A percentile compares a stretch with the other conserved stretches of the same genome.
phyloP scores from a whole-genome alignment of 306 rosid species.

The Fagus crenata region DNA sequence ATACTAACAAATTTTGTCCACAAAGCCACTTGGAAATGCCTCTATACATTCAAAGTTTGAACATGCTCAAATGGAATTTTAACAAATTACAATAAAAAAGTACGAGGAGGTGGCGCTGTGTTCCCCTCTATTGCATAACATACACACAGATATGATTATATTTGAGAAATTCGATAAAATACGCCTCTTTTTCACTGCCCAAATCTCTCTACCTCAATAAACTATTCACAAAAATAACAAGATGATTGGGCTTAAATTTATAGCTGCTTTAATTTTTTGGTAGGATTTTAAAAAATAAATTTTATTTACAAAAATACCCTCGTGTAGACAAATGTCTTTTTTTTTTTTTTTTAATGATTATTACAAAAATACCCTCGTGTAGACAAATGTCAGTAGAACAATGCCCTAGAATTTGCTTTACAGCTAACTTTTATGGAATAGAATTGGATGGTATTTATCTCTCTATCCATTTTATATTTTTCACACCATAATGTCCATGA shows the following conservation, averaged over 20 bases:
- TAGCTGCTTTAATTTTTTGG: too few species aligned
- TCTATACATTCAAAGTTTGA: neutral
- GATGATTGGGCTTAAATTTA: neutral
- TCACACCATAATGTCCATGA: too few species aligned
- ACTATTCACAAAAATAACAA: slow-evolving; percentile 15
- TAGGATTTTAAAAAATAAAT: too few species aligned
- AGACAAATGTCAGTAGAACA: slow-evolving; percentile 2
- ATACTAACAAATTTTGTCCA: slow-evolving; percentile 20
- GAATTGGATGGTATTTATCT: neutral
- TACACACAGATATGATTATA: slow-evolving; percentile 40
- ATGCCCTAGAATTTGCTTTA: slow-evolving; percentile 25
- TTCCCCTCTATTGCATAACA: slow-evolving; percentile 45
- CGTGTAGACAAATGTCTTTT: too few species aligned
- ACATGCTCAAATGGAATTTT: too few species aligned
- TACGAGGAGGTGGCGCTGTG: slow-evolving; percentile 76
- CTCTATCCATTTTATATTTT: too few species aligned
- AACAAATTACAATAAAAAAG: slow-evolving; percentile 9
- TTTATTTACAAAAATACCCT: too few species aligned
- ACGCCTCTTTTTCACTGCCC: slow-evolving; percentile 61
- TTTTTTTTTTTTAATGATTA: too few species aligned
- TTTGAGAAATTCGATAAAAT: slow-evolving; percentile 37
- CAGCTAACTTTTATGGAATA: slow-evolving; percentile 18
- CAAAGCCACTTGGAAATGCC: neutral
- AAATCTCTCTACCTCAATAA: slow-evolving; percentile 50
- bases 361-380: too few species aligned